Conservation (phyloP, 129 eudicot species). For the Flaveria bidentis region DNA sequence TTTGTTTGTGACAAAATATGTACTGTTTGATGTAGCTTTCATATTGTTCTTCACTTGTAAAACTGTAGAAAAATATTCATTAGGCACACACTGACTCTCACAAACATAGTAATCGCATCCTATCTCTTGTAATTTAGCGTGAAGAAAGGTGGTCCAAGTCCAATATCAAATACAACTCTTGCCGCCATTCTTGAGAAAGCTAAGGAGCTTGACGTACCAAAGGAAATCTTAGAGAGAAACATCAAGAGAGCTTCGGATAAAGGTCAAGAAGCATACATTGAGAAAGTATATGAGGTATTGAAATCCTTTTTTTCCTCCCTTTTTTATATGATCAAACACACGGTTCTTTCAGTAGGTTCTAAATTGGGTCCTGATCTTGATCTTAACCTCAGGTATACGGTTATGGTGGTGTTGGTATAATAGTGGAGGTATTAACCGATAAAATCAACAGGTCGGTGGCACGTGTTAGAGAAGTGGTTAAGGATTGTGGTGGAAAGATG, state of each 20-base stretch:
- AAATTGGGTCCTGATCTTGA: slow-evolving; percentile 13
- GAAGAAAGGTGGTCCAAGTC: slow-evolving; percentile 85
- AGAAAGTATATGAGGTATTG: slow-evolving; percentile 83
- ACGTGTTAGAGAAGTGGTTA: slow-evolving; percentile 68
- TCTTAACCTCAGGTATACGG: slow-evolving; percentile 71
- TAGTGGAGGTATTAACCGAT: slow-evolving; percentile 85
- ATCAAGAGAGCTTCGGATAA: slow-evolving; percentile 94
- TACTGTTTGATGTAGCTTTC: too few relatives aligned
- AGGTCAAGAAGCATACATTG: slow-evolving; percentile 89
- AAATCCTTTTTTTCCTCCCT: not conserved
- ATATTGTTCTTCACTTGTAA: too few relatives aligned
- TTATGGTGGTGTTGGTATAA: slow-evolving; percentile 92
- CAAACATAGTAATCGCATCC: not conserved
- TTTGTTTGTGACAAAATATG: too few relatives aligned
- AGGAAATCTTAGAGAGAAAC: slow-evolving; percentile 88
- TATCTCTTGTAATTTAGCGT: slow-evolving; percentile 45
- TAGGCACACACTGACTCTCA: not conserved
- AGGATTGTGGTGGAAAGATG: slow-evolving; percentile 95
- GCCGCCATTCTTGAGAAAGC: slow-evolving; percentile 79
- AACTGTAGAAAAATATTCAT: too few relatives aligned
- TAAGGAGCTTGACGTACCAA: slow-evolving; percentile 89
- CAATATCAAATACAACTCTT: slow-evolving; percentile 68
- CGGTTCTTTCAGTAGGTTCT: not conserved
- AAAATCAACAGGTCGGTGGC: slow-evolving; percentile 87
- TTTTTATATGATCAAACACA: not conserved